phyloP scores from a whole-genome alignment of 306 rosid genomes.

The Vigna radiata region DNA sequence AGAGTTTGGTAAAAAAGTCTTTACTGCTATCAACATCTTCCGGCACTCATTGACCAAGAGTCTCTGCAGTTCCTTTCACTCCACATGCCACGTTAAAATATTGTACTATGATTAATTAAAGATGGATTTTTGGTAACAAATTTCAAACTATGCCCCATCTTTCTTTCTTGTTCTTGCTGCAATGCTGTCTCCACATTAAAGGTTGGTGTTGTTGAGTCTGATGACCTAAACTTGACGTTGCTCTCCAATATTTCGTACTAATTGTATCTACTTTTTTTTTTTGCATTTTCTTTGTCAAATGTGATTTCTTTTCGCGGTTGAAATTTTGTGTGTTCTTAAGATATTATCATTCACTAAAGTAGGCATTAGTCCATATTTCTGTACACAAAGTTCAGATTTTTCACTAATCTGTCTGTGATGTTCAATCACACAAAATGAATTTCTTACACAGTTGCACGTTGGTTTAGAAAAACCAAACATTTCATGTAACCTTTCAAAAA shows the following conservation, averaged over 20 bases:
- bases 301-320: no score
- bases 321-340: no score
- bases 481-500: slow-evolving; percentile 18
- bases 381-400: not conserved
- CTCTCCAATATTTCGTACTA: not conserved
- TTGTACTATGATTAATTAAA: slow-evolving; percentile 9
- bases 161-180: slow-evolving; percentile 5
- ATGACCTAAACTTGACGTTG: slow-evolving; percentile 33
- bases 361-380: no score
- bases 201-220: slow-evolving; percentile 25
- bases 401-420: not conserved
- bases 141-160: slow-evolving; percentile 37
- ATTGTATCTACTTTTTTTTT: not conserved
- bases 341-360: not conserved
- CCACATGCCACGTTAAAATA: slow-evolving; percentile 26
- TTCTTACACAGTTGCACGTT: not conserved
- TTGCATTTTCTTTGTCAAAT: not conserved
- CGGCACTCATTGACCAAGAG: slow-evolving; percentile 37
- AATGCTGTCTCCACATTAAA: slow-evolving; percentile 7
- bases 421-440: not conserved
- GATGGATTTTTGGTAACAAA: slow-evolving; percentile 7
- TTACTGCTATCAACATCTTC: slow-evolving; percentile 35
- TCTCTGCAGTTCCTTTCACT: slow-evolving; percentile 37
- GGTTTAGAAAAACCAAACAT: slow-evolving; percentile 4
- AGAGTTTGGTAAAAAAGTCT: slow-evolving; percentile 45